Evolutionary conservation across 495 filamentous ascomycete species (phyloP).

Genomic region (Ramalina peruviana): DNA sequence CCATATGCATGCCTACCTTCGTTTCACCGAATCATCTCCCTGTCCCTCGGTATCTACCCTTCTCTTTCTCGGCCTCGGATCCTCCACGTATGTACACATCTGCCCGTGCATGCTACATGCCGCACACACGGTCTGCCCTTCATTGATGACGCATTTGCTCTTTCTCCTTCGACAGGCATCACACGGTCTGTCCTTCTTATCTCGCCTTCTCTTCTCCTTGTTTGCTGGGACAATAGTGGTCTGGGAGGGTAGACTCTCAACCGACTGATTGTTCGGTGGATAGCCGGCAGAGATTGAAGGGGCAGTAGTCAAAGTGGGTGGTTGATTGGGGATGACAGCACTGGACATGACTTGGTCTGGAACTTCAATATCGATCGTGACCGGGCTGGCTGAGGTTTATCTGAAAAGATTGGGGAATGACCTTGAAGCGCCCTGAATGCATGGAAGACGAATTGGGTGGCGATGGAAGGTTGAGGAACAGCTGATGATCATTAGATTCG

Average conservation of each 20-base stretch:
- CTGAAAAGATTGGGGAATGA: no score
- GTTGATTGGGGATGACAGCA: slow-evolving; percentile 2
- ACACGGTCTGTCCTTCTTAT: slow-evolving; percentile 40
- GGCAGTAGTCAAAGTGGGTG: neutral
- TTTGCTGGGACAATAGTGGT: slow-evolving; percentile 2
- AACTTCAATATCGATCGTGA: neutral
- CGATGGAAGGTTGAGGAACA: no score
- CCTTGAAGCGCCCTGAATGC: no score
- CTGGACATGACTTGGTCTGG: slow-evolving; percentile 3
- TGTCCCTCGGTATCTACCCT: slow-evolving; percentile 35
- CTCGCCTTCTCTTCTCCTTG: slow-evolving; percentile 11
- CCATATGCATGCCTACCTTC: slow-evolving; percentile 26
- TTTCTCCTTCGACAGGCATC: slow-evolving; percentile 77
- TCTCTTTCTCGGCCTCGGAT: slow-evolving; percentile 59
- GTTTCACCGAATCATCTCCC: slow-evolving; percentile 25
- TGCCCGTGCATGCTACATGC: slow-evolving; percentile 41
- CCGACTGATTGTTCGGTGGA: slow-evolving; percentile 8
- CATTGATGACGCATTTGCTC: slow-evolving; percentile 79
- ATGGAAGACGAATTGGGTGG: no score
- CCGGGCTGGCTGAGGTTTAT: neutral
- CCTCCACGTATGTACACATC: slow-evolving; percentile 38
- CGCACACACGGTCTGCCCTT: slow-evolving; percentile 34
- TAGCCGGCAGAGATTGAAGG: neutral
- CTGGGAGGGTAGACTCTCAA: slow-evolving; percentile 10
- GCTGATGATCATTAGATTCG: no score